A percentile compares a stretch with the other conserved stretches of the same genome.
Conservation (phyloP, 192 early-diverging fungal species). For the Kappamyces sp. region DNA sequence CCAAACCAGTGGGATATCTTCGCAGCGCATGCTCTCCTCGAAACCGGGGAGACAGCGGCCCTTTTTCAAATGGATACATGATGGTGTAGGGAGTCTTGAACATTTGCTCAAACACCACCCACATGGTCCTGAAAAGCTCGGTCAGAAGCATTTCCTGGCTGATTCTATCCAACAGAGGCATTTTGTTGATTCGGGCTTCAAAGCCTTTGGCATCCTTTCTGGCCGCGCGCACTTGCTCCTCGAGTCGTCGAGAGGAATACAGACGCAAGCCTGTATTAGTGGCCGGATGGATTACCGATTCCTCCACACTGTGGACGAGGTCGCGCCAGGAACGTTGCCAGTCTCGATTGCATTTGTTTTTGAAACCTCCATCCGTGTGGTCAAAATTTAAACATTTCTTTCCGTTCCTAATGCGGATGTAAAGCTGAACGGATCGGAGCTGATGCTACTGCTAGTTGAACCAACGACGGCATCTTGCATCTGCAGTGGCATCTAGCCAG, state of each 20-base stretch:
- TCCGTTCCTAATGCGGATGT: too few relatives aligned
- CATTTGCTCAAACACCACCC: constrained; percentile 85
- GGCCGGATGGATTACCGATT: background rate
- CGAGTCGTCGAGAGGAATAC: constrained; percentile 1
- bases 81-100: constrained; percentile 95
- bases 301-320: background rate
- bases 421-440: too few relatives aligned
- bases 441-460: too few relatives aligned
- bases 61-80: constrained; percentile 95
- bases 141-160: constrained; percentile 84
- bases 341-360: too few relatives aligned
- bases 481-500: too few relatives aligned
- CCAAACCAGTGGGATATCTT: constrained; percentile 82
- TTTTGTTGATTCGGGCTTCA: background rate
- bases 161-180: constrained; percentile 41
- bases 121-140: constrained; percentile 87
- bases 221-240: background rate
- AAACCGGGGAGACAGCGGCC: constrained; percentile 86
- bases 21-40: constrained; percentile 94
- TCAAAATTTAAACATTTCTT: too few relatives aligned
- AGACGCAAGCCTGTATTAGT: background rate
- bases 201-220: constrained; percentile 9
- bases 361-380: too few relatives aligned
- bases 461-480: too few relatives aligned
- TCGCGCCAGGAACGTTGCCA: too few relatives aligned